Conservation (phyloP, 305 asterid species). For the Fraxinus paxiana region DNA sequence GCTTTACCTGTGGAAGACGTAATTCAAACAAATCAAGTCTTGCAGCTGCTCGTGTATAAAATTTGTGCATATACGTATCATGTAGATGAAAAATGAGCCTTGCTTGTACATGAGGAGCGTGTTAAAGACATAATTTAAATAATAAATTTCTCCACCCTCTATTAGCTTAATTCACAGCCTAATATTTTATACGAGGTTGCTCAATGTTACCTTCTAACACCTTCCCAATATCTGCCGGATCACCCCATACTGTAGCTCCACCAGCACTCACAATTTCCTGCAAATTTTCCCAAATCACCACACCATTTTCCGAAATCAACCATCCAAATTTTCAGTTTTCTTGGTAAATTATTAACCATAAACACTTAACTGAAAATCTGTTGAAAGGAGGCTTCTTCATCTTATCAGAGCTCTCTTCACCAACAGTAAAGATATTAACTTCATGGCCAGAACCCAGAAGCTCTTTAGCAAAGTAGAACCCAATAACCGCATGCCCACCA, state of each 20-base stretch:
- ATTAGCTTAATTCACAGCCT: background rate
- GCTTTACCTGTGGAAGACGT: conserved; percentile 35
- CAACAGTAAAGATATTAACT: conserved; percentile 77
- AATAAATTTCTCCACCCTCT: background rate
- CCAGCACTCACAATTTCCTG: conserved; percentile 84
- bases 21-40: background rate
- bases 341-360: background rate
- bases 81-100: background rate
- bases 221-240: conserved; percentile 64
- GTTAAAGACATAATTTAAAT: background rate
- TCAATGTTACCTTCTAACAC: conserved; percentile 49
- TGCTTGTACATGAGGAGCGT: background rate
- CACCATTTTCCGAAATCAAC: background rate
- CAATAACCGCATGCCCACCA: conserved; percentile 95
- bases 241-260: conserved; percentile 93
- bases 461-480: conserved; percentile 84
- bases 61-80: background rate
- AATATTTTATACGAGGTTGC: background rate
- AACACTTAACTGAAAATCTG: conserved; percentile 72
- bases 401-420: conserved; percentile 83
- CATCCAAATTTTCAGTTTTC: background rate
- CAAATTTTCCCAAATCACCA: conserved; percentile 21
- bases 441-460: conserved; percentile 69
- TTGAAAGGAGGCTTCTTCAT: conserved; percentile 96
- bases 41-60: background rate